Percentiles rank a stretch among this genome's conserved stretches.
These are phyloP conservation scores for Venturia oleaginea DNA, from an alignment of 2,329 filamentous ascomycete species.

Conservation along the genomic window DNA sequence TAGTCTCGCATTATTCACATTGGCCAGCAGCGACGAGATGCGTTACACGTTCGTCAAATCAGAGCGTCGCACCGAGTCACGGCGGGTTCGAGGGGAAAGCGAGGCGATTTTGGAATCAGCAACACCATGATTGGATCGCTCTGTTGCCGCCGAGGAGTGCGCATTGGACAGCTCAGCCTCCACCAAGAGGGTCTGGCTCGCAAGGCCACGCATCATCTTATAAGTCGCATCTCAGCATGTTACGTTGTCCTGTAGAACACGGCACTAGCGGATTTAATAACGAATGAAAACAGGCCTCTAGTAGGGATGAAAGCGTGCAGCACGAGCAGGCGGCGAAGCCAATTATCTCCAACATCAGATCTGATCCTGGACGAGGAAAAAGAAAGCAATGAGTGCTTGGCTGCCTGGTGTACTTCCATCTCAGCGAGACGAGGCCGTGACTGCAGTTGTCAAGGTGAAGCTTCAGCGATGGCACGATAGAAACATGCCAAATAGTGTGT, in stretches of 20 bases:
- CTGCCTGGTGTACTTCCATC: background rate
- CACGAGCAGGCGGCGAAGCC: background rate
- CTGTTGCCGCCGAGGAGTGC: too few relatives aligned
- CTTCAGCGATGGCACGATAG: background rate
- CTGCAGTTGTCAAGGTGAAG: background rate
- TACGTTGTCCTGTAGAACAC: too few relatives aligned
- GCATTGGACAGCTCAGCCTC: too few relatives aligned
- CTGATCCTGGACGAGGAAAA: background rate
- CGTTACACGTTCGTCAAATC: background rate
- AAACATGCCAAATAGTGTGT: conserved; percentile 1
- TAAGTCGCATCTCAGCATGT: too few relatives aligned
- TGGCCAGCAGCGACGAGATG: background rate
- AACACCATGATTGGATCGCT: background rate
- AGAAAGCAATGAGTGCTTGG: background rate
- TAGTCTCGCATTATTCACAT: background rate
- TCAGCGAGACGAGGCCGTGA: background rate
- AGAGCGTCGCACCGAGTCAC: background rate
- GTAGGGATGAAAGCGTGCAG: background rate
- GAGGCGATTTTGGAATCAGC: background rate
- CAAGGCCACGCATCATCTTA: too few relatives aligned
- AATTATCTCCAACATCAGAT: background rate
- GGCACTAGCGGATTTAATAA: too few relatives aligned
- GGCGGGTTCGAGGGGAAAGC: conserved; percentile 2
- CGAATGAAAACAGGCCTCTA: too few relatives aligned
- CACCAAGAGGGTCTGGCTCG: background rate